Base-by-base conservation (phyloP, 2,329 filamentous ascomycete genomes). In the Chaetomiaceae sp. region DNA sequence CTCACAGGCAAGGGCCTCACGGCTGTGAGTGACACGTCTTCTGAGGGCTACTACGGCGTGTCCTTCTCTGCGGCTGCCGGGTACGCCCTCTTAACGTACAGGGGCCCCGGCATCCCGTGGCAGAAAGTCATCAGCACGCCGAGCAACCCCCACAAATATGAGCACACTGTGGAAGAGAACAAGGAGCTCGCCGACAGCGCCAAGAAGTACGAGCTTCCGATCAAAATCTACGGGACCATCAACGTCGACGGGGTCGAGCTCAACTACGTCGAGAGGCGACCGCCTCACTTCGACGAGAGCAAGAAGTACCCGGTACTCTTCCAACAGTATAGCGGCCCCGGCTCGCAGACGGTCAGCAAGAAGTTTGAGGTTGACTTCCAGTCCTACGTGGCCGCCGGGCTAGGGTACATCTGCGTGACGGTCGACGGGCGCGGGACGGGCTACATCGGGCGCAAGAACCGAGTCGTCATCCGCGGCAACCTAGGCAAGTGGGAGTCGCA, bases 271-370 rank as follows among this genome's bases (percentile, higher is more conserved):
- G 93, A 98, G 66, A 84, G 89, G 24, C 85, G 88, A 0, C 93
- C 93, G 6, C 86, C 90, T 1, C 85, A 95, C 65, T 98, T 97
- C 62, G 78, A 89, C 63, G 72, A 80, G 15, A 82, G 81, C 58
- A 90, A 86, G 67, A 82, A 86, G 61, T 97, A 98, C 58, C 93
- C 93, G 0, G 89, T 98, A 1, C 77, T 98, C 4, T 98, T 98
- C 73, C 84, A 87, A 60, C 83, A 96, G 49, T 98, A 98, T 70
- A 91, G 88, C 19, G 93, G 93, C 0, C 93, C 93, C 0, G 88
- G 86, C n/a, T 96, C 89, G 15, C 94, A 98, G 63, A 79, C 78
- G 7, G 93, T 98, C 2, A 74, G 79, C 58, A 90, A 91, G 62
- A 76, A 68, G 46, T 98, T 96, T 68, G 67, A 65, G 9, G 81